These are phyloP conservation scores for Mycena floridula DNA, from an alignment of 768 basidiomycete genomes.

Conservation along the genomic window DNA sequence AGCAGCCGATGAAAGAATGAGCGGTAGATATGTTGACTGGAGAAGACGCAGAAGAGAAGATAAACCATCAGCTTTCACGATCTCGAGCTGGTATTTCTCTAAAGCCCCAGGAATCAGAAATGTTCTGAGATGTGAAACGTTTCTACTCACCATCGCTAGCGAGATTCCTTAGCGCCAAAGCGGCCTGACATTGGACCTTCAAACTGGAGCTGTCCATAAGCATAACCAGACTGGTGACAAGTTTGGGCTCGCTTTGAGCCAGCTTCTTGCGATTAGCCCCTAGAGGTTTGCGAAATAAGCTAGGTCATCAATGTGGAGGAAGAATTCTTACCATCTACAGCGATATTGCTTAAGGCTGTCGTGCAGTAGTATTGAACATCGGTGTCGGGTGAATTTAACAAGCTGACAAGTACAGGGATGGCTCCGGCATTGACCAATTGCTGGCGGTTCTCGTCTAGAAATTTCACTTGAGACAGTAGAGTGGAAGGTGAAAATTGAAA, in stretches of 20 bases:
- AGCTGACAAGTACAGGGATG: conserved; percentile 91
- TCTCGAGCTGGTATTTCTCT: conserved; percentile 99
- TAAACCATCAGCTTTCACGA: conserved; percentile 93
- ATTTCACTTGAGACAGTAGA: conserved; percentile 2
- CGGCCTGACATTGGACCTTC: conserved; percentile 98
- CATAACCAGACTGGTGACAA: conserved; percentile 88
- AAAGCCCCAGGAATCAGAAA: conserved; percentile 7
- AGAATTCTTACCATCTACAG: conserved; percentile 71
- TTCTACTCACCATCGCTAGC: conserved; percentile 81
- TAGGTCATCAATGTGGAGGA: background rate
- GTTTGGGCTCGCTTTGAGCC: conserved; percentile 87
- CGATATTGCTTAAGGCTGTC: conserved; percentile 96
- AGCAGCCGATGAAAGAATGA: conserved; percentile 96
- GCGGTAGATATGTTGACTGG: conserved; percentile 93
- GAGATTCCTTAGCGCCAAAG: conserved; percentile 90
- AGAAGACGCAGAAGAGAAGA: conserved; percentile 88
- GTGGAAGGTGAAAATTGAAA: conserved; percentile 18
- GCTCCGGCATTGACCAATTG: conserved; percentile 98
- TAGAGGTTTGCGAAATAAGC: conserved; percentile 22
- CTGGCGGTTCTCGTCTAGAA: conserved; percentile 91
- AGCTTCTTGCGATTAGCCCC: conserved; percentile 90
- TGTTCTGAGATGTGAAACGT: background rate
- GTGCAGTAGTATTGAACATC: conserved; percentile 99
- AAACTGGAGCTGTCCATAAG: conserved; percentile 97
- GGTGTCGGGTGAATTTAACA: conserved; percentile 95